Evolutionary conservation across 176 grass and related monocot genomes (phyloP).

Genomic region (Thinopyrum elongatum): DNA sequence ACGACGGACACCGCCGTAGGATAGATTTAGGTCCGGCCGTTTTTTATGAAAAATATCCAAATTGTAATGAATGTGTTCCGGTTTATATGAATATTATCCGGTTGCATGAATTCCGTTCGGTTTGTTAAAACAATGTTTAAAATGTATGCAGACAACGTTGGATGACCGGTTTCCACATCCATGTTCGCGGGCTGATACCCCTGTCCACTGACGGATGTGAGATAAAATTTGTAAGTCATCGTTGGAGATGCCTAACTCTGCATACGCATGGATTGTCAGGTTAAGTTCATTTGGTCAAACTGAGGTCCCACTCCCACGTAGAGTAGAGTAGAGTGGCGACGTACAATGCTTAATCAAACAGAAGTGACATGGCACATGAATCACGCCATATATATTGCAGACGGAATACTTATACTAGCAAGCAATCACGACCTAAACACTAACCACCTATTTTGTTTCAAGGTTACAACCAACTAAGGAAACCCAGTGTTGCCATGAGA

Average conservation of each 20-base stretch:
- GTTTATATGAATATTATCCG: no score
- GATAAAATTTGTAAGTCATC: no score
- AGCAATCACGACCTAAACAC: neutral
- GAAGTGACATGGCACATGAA: neutral
- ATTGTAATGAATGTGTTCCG: no score
- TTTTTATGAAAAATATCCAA: no score
- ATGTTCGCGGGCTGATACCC: no score
- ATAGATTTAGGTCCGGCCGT: no score
- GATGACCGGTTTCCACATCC: no score
- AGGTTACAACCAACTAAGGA: conserved; percentile 34
- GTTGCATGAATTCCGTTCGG: no score
- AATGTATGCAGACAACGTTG: no score
- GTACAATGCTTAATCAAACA: neutral
- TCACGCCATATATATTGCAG: neutral
- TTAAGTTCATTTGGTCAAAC: neutral
- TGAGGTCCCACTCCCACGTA: neutral
- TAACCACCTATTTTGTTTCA: neutral
- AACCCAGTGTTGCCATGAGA: conserved; percentile 2
- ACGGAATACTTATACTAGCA: neutral
- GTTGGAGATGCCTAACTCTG: neutral
- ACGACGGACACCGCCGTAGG: no score
- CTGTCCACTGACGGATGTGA: no score
- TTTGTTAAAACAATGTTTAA: no score
- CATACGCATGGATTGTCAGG: neutral
- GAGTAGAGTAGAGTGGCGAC: neutral